Conservation (phyloP, 208 protist species). For the Vickermania spadyakhi region DNA sequence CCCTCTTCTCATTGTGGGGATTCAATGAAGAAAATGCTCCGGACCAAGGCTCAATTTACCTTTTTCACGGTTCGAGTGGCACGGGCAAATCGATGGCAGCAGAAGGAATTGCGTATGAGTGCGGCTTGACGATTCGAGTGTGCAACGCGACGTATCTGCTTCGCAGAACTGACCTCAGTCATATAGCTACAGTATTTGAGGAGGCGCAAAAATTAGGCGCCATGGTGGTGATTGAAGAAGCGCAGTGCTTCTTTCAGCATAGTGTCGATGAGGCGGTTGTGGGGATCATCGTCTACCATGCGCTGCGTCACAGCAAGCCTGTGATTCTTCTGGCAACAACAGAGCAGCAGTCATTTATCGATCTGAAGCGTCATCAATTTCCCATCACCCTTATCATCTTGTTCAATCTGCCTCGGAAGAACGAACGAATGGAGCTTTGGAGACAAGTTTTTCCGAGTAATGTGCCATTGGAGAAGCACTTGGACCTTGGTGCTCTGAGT, state of each 20-base stretch:
- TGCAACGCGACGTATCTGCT: constrained; percentile 74
- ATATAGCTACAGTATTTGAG: constrained; percentile 43
- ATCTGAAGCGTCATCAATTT: constrained; percentile 18
- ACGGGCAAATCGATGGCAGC: constrained; percentile 83
- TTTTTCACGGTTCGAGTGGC: constrained; percentile 80
- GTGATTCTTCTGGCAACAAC: constrained; percentile 83
- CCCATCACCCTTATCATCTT: constrained; percentile 50
- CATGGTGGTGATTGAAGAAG: constrained; percentile 84
- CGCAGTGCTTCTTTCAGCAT: constrained; percentile 79
- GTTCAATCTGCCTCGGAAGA: constrained; percentile 45
- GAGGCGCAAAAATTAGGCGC: constrained; percentile 75
- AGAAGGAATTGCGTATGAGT: constrained; percentile 89
- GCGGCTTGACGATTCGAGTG: constrained; percentile 73
- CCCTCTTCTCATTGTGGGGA: constrained; percentile 84
- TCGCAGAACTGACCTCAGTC: constrained; percentile 30
- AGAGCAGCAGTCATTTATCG: constrained; percentile 14
- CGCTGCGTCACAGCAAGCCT: constrained; percentile 50
- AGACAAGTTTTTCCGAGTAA: constrained; percentile 49
- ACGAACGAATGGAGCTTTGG: constrained; percentile 67
- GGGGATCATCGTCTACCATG: constrained; percentile 79
- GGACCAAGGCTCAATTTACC: constrained; percentile 34
- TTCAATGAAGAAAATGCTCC: constrained; percentile 65
- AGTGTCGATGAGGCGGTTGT: constrained; percentile 37
- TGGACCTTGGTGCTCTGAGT: constrained; percentile 55
- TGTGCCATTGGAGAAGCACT: constrained; percentile 38